phyloP scores from a whole-genome alignment of 2,329 filamentous ascomycete species.

The Beauveria bassiana region DNA sequence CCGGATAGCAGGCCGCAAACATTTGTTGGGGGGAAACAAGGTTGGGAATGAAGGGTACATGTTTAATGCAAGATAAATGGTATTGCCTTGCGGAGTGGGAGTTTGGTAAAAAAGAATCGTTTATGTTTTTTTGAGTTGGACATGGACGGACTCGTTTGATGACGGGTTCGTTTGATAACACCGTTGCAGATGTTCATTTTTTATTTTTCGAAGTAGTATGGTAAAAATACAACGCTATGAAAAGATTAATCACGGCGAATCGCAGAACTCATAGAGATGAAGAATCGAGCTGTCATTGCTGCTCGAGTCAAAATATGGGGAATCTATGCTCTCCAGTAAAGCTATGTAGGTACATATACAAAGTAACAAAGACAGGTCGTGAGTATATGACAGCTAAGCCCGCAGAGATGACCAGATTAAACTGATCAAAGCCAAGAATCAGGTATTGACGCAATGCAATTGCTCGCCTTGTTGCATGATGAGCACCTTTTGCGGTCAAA shows the following conservation, averaged over 20 bases:
- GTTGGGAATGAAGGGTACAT: too few species aligned
- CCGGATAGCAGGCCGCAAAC: too few species aligned
- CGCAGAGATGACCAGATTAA: neutral
- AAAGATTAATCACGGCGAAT: too few species aligned
- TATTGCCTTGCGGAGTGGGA: slow-evolving; percentile 1
- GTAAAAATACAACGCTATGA: neutral
- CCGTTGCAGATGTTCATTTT: neutral
- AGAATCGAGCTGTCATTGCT: neutral
- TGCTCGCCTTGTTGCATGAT: neutral
- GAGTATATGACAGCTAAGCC: neutral
- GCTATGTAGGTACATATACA: neutral
- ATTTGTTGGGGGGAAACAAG: too few species aligned
- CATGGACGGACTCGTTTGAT: neutral
- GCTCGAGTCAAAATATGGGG: neutral
- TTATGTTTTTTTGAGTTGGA: neutral
- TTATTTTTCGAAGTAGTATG: neutral
- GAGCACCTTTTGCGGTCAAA: neutral
- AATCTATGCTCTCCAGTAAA: neutral
- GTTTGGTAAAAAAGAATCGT: neutral
- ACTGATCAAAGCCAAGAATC: neutral
- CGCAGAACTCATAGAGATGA: neutral
- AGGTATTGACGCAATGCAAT: slow-evolving; percentile 1
- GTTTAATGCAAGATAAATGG: neutral
- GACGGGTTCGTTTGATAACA: neutral
- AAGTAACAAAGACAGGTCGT: neutral